These are phyloP conservation scores for Lomentospora prolificans DNA, from an alignment of 2,329 filamentous ascomycete species.

Conservation along the genomic window DNA sequence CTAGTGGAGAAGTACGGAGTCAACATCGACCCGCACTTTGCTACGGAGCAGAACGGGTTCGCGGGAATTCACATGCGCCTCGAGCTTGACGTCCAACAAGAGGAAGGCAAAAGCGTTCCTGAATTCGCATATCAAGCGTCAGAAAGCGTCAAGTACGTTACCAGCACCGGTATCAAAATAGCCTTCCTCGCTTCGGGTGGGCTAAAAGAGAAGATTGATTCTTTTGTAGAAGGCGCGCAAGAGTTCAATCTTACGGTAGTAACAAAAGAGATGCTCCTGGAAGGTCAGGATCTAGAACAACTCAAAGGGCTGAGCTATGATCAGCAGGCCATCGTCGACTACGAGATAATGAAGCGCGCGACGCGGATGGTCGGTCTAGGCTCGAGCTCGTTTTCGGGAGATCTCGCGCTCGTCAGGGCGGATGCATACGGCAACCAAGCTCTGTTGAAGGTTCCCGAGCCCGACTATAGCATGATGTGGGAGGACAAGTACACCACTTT, in stretches of 20 bases:
- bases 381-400: conserved; percentile 36
- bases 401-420: conserved; percentile 30
- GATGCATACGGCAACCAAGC: conserved; percentile 16
- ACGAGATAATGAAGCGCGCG: conserved; percentile 35
- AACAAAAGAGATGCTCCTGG: conserved; percentile 32
- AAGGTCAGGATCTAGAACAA: conserved; percentile 20
- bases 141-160: conserved; percentile 21
- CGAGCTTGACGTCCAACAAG: conserved; percentile 18
- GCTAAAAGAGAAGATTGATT: conserved; percentile 21
- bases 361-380: conserved; percentile 32
- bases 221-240: conserved; percentile 25
- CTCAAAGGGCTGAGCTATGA: conserved; percentile 33
- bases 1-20: conserved; percentile 19
- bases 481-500: conserved; percentile 22
- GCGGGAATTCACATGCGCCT: conserved; percentile 26
- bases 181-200: conserved; percentile 35
- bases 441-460: conserved; percentile 8
- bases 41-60: conserved; percentile 17
- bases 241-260: conserved; percentile 28
- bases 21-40: conserved; percentile 17
- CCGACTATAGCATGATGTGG: conserved; percentile 17
- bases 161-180: conserved; percentile 17
- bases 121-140: conserved; percentile 22
- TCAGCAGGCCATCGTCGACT: conserved; percentile 40
- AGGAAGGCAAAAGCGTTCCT: conserved; percentile 15